These are phyloP conservation scores for Wickerhamiella australiensis DNA, from an alignment of 805 yeast species.

Conservation along the genomic window DNA sequence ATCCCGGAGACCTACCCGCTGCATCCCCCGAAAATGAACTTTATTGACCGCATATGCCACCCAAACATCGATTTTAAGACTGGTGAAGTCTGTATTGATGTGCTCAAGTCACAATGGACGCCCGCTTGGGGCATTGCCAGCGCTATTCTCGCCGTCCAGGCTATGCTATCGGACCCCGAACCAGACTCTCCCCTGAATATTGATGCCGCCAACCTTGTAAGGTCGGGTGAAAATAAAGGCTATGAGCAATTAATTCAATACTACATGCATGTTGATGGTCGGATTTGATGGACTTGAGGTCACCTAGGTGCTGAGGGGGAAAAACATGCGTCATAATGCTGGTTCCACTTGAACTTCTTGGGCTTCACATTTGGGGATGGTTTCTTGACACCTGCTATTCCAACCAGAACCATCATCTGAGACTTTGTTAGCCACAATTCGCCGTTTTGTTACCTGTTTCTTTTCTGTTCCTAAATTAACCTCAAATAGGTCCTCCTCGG, in stretches of 20 bases:
- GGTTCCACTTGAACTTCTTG: no score
- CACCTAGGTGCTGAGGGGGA: no score
- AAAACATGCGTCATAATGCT: no score
- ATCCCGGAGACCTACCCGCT: slow-evolving; percentile 37
- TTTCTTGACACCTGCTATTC: no score
- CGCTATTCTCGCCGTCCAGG: slow-evolving; percentile 29
- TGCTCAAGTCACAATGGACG: slow-evolving; percentile 29
- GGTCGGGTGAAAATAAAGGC: slow-evolving; percentile 25
- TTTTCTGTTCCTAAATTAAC: no score
- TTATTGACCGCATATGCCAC: slow-evolving; percentile 29
- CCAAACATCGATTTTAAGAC: slow-evolving; percentile 31
- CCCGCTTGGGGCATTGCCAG: slow-evolving; percentile 33
- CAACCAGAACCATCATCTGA: no score
- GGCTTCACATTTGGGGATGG: no score
- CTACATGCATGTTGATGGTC: slow-evolving; percentile 21
- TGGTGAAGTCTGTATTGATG: slow-evolving; percentile 32
- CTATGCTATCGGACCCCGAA: slow-evolving; percentile 30
- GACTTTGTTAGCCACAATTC: no score
- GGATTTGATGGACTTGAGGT: no score
- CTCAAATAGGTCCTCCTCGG: no score
- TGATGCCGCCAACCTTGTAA: slow-evolving; percentile 31
- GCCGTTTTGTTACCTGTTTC: no score
- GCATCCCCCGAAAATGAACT: slow-evolving; percentile 38
- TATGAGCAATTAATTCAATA: slow-evolving; percentile 25
- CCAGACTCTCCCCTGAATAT: slow-evolving; percentile 31